Evolutionary conservation across 2,329 filamentous ascomycete genomes (phyloP).

Genomic region (Ophiobolus disseminans): DNA sequence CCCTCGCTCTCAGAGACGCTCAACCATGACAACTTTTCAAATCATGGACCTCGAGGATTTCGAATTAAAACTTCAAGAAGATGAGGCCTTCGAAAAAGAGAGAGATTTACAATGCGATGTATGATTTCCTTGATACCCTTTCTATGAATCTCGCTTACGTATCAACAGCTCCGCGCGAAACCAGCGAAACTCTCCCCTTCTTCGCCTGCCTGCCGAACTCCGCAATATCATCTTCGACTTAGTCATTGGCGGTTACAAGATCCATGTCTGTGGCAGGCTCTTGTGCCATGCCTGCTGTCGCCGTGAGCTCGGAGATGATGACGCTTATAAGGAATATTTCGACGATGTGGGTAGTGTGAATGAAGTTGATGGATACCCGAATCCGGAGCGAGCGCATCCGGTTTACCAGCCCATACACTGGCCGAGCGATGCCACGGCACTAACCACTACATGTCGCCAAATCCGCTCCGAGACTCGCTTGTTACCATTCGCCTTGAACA

Average conservation of each 20-base stretch:
- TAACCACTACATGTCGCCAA: background rate
- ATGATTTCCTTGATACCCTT: background rate
- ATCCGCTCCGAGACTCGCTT: background rate
- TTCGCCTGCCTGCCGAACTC: constrained; percentile 11
- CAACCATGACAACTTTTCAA: too few species aligned
- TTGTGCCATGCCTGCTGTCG: too few species aligned
- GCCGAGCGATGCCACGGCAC: background rate
- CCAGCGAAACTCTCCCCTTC: constrained; percentile 5
- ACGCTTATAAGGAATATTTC: too few species aligned
- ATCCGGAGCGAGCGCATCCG: background rate
- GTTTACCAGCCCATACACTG: background rate
- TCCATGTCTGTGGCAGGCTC: background rate
- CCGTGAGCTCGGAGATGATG: too few species aligned
- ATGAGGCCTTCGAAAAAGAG: too few species aligned
- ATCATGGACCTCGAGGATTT: too few species aligned
- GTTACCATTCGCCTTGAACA: background rate
- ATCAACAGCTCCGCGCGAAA: background rate
- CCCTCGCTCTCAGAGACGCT: too few species aligned
- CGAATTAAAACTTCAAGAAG: too few species aligned
- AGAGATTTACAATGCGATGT: too few species aligned
- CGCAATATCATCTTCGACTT: constrained; percentile 4
- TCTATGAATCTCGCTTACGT: background rate
- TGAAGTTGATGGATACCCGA: too few species aligned
- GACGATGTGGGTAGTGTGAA: too few species aligned
- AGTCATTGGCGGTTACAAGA: background rate